phyloP scores from a whole-genome alignment of 805 yeast genomes.

The Lipomyces oligophaga region DNA sequence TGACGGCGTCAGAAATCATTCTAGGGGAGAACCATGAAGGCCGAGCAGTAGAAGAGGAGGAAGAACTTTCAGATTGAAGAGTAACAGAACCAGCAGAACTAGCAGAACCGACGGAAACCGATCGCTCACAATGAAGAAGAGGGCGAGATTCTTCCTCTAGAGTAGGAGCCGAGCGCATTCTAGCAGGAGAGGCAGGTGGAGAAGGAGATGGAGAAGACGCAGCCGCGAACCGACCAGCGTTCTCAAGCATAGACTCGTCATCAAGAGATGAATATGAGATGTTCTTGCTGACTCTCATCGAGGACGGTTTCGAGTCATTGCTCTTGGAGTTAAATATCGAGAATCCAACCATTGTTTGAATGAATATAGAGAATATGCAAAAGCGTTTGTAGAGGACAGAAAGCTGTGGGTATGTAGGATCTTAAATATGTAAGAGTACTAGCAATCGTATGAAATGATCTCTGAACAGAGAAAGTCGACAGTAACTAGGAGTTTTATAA shows the following conservation, averaged over 20 bases:
- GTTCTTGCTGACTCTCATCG: neutral
- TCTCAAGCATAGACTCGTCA: conserved; percentile 7
- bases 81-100: conserved; percentile 1
- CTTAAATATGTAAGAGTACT: neutral
- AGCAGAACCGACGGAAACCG: conserved; percentile 8
- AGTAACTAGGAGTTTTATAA: no score
- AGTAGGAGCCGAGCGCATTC: conserved; percentile 2
- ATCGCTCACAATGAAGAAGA: conserved; percentile 4
- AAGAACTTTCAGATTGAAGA: conserved; percentile 8
- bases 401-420: neutral
- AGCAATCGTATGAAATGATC: neutral
- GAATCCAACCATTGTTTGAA: conserved; percentile 21
- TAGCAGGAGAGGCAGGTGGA: conserved; percentile 3
- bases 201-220: no score
- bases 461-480: neutral
- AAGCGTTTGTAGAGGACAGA: neutral
- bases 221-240: neutral
- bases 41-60: conserved; percentile 1
- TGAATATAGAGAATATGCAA: conserved; percentile 4
- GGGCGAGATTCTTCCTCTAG: conserved; percentile 21
- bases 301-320: neutral
- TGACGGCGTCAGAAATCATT: conserved; percentile 87
- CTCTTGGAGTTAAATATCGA: conserved; percentile 3
- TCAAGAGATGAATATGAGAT: conserved; percentile 12
- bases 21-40: conserved; percentile 53